Evolutionary conservation across 805 yeast species (phyloP).

Genomic region (Pichia californica): DNA sequence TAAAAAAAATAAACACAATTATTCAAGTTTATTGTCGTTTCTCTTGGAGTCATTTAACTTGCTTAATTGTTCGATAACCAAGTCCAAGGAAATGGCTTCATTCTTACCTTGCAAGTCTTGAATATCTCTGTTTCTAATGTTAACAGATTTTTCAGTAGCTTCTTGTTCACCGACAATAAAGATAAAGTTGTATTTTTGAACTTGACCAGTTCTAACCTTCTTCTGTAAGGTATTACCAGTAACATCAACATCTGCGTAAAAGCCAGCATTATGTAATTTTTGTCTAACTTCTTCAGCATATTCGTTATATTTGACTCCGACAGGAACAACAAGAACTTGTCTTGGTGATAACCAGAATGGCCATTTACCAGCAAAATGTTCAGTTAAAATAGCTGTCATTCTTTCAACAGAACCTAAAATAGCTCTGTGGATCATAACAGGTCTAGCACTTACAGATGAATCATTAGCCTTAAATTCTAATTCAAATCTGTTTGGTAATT

Average conservation of each 20-base stretch:
- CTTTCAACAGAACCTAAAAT: slow-evolving; percentile 97
- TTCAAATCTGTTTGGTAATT: slow-evolving; percentile 89
- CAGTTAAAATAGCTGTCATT: slow-evolving; percentile 97
- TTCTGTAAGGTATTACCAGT: slow-evolving; percentile 95
- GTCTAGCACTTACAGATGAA: slow-evolving; percentile 61
- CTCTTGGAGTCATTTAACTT: slow-evolving; percentile 69
- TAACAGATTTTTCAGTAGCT: slow-evolving; percentile 70
- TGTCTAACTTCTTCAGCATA: slow-evolving; percentile 82
- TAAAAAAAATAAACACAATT: not conserved
- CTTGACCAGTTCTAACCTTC: slow-evolving; percentile 96
- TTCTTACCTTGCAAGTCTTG: slow-evolving; percentile 89
- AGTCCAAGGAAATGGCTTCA: slow-evolving; percentile 68
- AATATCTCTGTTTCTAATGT: slow-evolving; percentile 95
- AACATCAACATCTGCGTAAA: slow-evolving; percentile 88
- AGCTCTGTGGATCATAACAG: slow-evolving; percentile 99
- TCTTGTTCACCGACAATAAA: slow-evolving; percentile 97
- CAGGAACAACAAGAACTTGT: slow-evolving; percentile 94
- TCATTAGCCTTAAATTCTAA: slow-evolving; percentile 74
- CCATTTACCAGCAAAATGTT: slow-evolving; percentile 99
- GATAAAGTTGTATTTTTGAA: slow-evolving; percentile 90
- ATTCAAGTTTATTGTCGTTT: slow-evolving; percentile 49
- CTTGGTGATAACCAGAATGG: slow-evolving; percentile 99
- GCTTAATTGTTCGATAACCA: slow-evolving; percentile 63
- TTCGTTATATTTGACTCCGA: slow-evolving; percentile 86
- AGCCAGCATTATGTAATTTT: slow-evolving; percentile 60